Evolutionary conservation across 2,329 filamentous ascomycete genomes (phyloP), one percentile per base, ranked within the genome.

Genomic region (Paraconiothyrium sp.): DNA sequence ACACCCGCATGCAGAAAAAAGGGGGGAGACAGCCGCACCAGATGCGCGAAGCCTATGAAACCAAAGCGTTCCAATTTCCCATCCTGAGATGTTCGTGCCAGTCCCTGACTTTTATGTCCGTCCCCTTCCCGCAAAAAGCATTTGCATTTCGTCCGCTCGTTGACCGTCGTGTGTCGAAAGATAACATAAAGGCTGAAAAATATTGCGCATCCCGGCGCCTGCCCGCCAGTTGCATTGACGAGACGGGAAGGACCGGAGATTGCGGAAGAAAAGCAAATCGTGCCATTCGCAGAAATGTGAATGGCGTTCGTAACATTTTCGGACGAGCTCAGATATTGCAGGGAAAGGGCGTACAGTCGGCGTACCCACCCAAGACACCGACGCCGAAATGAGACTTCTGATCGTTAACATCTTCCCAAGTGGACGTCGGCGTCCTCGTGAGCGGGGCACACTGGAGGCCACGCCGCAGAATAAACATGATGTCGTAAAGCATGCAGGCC

Each of bases 401-500:
- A 64, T 67, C 46, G 56, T 71, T 73, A 73, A 72, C 68, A 70
- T 72, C 69, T 72, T 70, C 67, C 71, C 64, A 67, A 63, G 63
- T 63, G 68, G 72, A 71, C 66, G 72, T 67, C 66, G 68, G 71
- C 65, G 66, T 71, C 67, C 72, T 70, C 67, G 62, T 68, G 66
- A 72, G 68, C 69, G 68, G 67, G 73, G 69, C 74, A 67, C 67
- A 72, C 65, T 65, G 65, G 62, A 76, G 73, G 72, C 72, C 73
- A 73, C 68, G 71, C 72, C 71, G 73, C 73, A 71, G 69, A 73
- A 72, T 69, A 71, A 74, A 67, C 67, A 75, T 76, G 72, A 78
- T 76, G 75, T 81, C 78, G 76, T 80, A 72, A 80, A 72, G 73
- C 69, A 72, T 78, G 66, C 54, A 72, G 62, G 50, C 60, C 48